Evolutionary conservation across 345 rosid genomes (phyloP), one percentile per base, ranked within the genome.

Genomic region (Arabidopsis arenosa): DNA sequence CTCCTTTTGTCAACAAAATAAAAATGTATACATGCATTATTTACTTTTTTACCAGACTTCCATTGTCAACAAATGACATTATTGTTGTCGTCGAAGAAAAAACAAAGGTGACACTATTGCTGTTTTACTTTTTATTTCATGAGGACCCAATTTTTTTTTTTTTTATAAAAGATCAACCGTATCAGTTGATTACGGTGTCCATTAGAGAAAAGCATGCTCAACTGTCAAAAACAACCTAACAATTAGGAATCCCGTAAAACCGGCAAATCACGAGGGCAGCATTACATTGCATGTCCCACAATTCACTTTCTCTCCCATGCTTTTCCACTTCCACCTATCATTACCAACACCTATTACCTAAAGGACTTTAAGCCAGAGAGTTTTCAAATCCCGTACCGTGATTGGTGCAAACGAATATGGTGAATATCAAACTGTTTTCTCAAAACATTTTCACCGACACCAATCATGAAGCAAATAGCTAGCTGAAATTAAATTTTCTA

Each of bases 271-370:
- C 63, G 79, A 68, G 68, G 58, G 51, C 51, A 6, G 39, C 39
- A 36, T 36, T 5, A 8, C 41, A 56, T 56, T 56, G 49, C 47
- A 68, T 75, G 63, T 13, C 74, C 68, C 79, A 4, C 51, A 54
- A 23, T 9, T 75, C 54, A 64, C 73, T 54, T 55, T 66, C n/a
- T 35, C 30, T 63, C 53, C 39, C 48, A 74, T 56, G 52, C 66
- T 58, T 66, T 47, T 68, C 68, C 75, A 76, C 79, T n/a, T 33
- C 23, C 40, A 53, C 75, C 75, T 68, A 75, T 68, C 79, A 76
- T 76, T 43, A 61, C 73, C 39, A 52, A 49, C 33, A 51, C 74
- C 68, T 68, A 75, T 68, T 68, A 10, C 56, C 74, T 14, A 32
- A 60, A 51, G 3, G 79, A 75, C 79, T 75, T 75, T 59, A 3